Percentiles rank a stretch among this genome's conserved stretches.
Evolutionary conservation across 2,329 filamentous ascomycete genomes (phyloP).

Genomic region (Xylaria sp.): DNA sequence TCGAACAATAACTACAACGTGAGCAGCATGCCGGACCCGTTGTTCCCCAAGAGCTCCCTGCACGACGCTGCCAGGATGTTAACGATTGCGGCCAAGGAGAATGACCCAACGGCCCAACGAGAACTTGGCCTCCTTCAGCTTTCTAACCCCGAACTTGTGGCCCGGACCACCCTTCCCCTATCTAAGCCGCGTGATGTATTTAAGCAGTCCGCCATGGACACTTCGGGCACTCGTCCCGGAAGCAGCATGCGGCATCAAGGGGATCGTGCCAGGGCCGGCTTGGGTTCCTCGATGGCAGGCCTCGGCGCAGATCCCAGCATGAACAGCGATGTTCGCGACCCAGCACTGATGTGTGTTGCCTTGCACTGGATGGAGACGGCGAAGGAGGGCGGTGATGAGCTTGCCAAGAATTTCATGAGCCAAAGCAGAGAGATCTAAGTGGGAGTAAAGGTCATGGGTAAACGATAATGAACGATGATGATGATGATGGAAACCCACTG

Average conservation of each 20-base stretch:
- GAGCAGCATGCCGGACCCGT: conserved; percentile 51
- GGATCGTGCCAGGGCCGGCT: conserved; percentile 47
- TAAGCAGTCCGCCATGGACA: conserved; percentile 85
- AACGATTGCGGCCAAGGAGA: conserved; percentile 93
- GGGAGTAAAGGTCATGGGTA: conserved; percentile 39
- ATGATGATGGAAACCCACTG: neutral
- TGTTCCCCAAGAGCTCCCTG: conserved; percentile 69
- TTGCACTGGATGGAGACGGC: conserved; percentile 98
- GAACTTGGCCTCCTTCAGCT: conserved; percentile 95
- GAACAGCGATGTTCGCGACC: conserved; percentile 72
- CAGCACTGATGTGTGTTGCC: conserved; percentile 90
- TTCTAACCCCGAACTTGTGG: conserved; percentile 86
- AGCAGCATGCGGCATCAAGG: conserved; percentile 49
- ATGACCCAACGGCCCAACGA: conserved; percentile 86
- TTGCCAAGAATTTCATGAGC: conserved; percentile 83
- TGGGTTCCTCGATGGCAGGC: conserved; percentile 44
- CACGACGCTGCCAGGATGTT: conserved; percentile 88
- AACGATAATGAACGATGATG: conserved; percentile 27
- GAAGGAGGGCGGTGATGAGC: conserved; percentile 83
- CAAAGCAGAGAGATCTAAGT: conserved; percentile 63
- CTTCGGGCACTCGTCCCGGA: conserved; percentile 61
- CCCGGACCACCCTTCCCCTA: conserved; percentile 82
- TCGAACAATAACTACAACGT: conserved; percentile 45
- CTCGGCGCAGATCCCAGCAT: conserved; percentile 48
- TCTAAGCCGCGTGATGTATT: conserved; percentile 89